Evolutionary conservation across 345 rosid genomes (phyloP).

Genomic region (Gossypium bickii): DNA sequence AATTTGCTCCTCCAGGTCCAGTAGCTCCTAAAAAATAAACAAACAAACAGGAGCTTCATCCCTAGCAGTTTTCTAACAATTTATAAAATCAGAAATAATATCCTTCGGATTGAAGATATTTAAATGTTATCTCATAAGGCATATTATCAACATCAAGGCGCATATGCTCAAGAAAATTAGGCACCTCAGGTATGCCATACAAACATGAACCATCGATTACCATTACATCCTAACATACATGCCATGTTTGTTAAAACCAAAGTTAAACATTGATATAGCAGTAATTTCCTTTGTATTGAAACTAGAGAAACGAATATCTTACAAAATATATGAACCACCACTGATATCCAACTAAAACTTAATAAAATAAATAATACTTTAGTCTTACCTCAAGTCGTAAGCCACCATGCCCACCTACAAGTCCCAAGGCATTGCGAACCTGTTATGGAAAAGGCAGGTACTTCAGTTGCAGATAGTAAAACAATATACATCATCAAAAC

Average conservation of each 20-base stretch:
- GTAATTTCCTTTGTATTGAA: background rate
- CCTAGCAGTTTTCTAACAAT: too few relatives aligned
- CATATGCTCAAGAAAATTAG: constrained; percentile 12
- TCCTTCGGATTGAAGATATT: background rate
- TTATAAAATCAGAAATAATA: background rate
- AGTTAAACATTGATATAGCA: background rate
- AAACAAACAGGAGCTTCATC: too few relatives aligned
- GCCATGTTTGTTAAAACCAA: background rate
- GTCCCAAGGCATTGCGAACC: constrained; percentile 23
- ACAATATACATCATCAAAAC: background rate
- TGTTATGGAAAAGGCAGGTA: constrained; percentile 6
- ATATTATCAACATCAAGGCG: constrained; percentile 77
- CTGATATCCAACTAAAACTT: background rate
- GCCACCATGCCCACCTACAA: constrained; percentile 15
- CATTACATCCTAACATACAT: constrained; percentile 24
- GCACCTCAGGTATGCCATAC: background rate
- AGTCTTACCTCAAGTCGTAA: constrained; percentile 20
- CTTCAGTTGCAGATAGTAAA: background rate
- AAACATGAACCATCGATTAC: constrained; percentile 9
- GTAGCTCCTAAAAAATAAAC: background rate
- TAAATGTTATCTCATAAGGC: constrained; percentile 71
- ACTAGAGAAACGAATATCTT: background rate
- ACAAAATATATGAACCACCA: too few relatives aligned
- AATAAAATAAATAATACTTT: background rate
- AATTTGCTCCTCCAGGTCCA: constrained; percentile 23